A percentile compares a stretch with the other conserved stretches of the same genome.
These are phyloP conservation scores for Gracilaria caudata DNA, from an alignment of 23 red algal genomes.

Conservation along the genomic window DNA sequence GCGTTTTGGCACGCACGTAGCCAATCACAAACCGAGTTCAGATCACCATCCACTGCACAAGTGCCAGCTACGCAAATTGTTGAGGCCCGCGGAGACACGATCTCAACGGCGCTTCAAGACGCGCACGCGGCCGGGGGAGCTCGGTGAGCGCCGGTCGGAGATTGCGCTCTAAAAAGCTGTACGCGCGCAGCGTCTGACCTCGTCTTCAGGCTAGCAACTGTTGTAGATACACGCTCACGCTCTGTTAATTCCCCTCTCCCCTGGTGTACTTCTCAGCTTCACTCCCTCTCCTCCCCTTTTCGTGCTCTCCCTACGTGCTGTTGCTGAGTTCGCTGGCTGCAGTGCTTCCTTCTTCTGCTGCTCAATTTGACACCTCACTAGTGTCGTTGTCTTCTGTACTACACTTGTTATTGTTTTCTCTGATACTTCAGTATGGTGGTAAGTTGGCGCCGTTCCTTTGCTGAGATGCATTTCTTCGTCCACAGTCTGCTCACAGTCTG, in stretches of 20 bases:
- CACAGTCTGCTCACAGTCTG: not conserved
- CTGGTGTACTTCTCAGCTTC: not conserved
- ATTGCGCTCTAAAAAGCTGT: slow-evolving; percentile 17
- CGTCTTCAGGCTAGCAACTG: not conserved
- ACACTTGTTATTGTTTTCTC: not conserved
- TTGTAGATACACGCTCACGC: not conserved
- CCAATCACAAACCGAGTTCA: not conserved
- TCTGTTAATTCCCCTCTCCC: not conserved
- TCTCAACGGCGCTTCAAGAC: not conserved
- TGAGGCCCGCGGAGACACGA: not conserved
- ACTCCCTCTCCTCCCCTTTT: not conserved
- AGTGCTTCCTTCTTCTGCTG: not conserved
- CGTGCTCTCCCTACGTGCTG: too few relatives aligned
- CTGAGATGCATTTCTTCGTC: not conserved
- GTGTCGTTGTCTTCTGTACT: not conserved
- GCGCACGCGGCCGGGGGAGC: not conserved
- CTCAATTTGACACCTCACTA: not conserved
- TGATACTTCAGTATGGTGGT: slow-evolving; percentile 1
- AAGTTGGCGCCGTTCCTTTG: not conserved
- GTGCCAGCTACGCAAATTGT: not conserved
- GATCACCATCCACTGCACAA: not conserved
- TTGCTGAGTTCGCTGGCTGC: not conserved
- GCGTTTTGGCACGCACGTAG: not conserved
- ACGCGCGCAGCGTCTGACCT: not conserved
- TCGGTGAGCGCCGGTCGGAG: not conserved